phyloP scores from a whole-genome alignment of 2,329 filamentous ascomycete genomes.

The Phyllosticta capitalensis region DNA sequence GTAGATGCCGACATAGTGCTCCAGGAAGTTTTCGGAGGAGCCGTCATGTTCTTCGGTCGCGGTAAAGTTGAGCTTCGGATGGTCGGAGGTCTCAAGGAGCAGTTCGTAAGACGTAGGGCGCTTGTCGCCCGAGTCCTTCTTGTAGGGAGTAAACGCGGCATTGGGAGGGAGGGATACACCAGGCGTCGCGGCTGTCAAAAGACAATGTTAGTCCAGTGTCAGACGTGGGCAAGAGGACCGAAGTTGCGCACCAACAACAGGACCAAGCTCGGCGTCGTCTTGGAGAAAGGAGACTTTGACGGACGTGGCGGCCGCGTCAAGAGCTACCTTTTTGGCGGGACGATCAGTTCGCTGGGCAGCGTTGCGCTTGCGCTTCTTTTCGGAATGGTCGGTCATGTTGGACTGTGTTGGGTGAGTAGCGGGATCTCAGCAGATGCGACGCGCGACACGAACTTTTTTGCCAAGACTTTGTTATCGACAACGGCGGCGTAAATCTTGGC shows the following conservation, averaged over 20 bases:
- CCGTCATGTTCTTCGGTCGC: constrained; percentile 41
- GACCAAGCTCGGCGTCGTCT: constrained; percentile 38
- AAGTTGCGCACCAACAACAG: constrained; percentile 38
- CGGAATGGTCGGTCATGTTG: constrained; percentile 19
- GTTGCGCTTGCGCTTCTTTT: constrained; percentile 30
- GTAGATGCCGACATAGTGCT: constrained; percentile 53
- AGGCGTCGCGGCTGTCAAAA: constrained; percentile 31
- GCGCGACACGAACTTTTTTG: constrained; percentile 4
- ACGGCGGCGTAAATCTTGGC: not conserved
- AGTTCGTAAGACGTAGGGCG: constrained; percentile 36
- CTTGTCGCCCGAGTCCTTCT: constrained; percentile 25
- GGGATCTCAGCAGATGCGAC: not conserved
- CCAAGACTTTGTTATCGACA: not conserved
- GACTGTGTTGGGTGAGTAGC: not conserved
- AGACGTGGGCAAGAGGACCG: not conserved
- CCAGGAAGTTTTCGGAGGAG: constrained; percentile 40
- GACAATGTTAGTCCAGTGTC: constrained; percentile 2
- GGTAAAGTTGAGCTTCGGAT: constrained; percentile 51
- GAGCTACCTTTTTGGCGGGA: constrained; percentile 37
- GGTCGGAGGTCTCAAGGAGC: constrained; percentile 51
- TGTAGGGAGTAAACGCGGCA: constrained; percentile 42
- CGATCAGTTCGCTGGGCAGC: constrained; percentile 19
- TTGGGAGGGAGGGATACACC: constrained; percentile 32
- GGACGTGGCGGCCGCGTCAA: constrained; percentile 23
- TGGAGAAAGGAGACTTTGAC: constrained; percentile 38